A percentile compares a stretch with the other conserved stretches of the same genome.
phyloP scores from a whole-genome alignment of 2,329 filamentous ascomycete genomes.

The Ramularia collo-cygni region DNA sequence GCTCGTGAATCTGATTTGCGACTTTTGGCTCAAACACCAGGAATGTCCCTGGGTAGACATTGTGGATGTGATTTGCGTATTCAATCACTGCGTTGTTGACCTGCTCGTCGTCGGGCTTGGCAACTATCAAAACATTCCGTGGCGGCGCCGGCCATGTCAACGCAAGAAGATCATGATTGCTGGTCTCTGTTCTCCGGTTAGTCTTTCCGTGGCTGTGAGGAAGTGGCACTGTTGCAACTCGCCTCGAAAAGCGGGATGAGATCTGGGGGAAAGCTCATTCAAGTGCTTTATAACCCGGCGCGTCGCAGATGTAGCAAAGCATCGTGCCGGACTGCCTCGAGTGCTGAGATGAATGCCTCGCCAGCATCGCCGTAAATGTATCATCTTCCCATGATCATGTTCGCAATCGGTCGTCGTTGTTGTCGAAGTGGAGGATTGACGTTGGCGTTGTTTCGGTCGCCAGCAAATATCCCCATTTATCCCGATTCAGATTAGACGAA shows the following conservation, averaged over 20 bases:
- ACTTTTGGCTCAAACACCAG: conserved; percentile 76
- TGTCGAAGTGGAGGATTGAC: not conserved
- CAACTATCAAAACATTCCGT: conserved; percentile 61
- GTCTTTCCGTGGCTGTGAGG: conserved; percentile 51
- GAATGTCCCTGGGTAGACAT: conserved; percentile 72
- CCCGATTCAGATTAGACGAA: no score
- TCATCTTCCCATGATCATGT: conserved; percentile 27
- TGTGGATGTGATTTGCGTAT: conserved; percentile 62
- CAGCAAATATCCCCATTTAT: no score
- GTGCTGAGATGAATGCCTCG: conserved; percentile 13
- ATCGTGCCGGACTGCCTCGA: conserved; percentile 22
- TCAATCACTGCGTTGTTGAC: conserved; percentile 53
- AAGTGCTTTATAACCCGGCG: conserved; percentile 47
- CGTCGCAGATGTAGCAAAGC: conserved; percentile 45
- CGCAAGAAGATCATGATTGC: conserved; percentile 54
- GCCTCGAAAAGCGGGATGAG: conserved; percentile 59
- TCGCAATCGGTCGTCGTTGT: no score
- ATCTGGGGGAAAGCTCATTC: conserved; percentile 46
- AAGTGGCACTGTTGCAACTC: conserved; percentile 24
- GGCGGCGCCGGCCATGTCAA: conserved; percentile 63
- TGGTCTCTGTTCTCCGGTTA: conserved; percentile 43
- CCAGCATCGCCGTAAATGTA: conserved; percentile 21
- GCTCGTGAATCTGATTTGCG: conserved; percentile 63
- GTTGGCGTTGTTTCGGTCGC: no score
- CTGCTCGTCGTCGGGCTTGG: conserved; percentile 54